These are phyloP conservation scores for Camellia granthamiana DNA, from an alignment of 148 eudicot species.

Conservation along the genomic window DNA sequence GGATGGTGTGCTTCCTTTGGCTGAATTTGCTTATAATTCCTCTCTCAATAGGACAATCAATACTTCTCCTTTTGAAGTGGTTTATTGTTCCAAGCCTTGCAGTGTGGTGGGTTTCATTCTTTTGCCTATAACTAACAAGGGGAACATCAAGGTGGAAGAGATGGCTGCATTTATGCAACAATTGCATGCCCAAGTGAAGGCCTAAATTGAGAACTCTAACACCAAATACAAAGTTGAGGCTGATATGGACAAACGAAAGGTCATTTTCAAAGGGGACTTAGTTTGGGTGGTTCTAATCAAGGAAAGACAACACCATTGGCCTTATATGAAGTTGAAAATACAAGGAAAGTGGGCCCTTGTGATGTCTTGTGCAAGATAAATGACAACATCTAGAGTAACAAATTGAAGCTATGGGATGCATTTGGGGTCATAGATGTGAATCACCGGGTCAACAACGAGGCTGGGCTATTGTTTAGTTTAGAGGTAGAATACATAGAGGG, in stretches of 20 bases:
- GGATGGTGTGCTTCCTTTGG: neutral
- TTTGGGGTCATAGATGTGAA: no score
- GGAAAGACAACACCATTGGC: neutral
- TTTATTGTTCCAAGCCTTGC: neutral
- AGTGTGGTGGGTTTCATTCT: neutral
- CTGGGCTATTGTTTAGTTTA: no score
- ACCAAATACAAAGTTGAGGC: neutral
- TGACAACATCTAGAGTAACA: no score
- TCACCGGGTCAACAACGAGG: no score
- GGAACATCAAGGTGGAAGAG: neutral
- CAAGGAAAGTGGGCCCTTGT: neutral
- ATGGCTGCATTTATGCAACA: neutral
- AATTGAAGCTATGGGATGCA: no score
- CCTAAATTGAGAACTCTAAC: neutral
- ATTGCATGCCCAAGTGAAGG: neutral
- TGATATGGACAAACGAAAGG: neutral
- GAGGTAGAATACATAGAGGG: no score
- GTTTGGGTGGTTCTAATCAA: neutral
- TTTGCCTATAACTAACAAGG: neutral
- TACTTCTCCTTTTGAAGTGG: neutral
- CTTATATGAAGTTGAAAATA: neutral
- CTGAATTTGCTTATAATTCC: neutral
- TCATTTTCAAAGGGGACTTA: neutral
- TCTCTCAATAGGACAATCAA: no score
- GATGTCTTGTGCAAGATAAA: neutral